These are phyloP conservation scores for Schwanniomyces pseudopolymorphus DNA, from an alignment of 805 yeast species.

Conservation along the genomic window DNA sequence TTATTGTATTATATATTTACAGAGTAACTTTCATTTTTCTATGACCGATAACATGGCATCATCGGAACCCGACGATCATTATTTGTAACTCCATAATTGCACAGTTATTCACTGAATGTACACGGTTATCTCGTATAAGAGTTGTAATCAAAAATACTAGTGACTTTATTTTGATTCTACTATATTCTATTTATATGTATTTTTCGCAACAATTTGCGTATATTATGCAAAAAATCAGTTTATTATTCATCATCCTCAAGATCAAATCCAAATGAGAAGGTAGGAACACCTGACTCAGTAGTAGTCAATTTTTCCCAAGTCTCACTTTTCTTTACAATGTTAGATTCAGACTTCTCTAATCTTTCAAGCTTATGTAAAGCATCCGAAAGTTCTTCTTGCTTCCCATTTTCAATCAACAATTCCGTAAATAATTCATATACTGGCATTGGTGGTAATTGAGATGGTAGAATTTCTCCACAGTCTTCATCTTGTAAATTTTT, in stretches of 20 bases:
- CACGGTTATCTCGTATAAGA: too few species aligned
- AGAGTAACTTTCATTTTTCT: too few species aligned
- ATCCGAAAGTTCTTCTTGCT: slow-evolving; percentile 27
- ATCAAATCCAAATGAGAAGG: slow-evolving; percentile 34
- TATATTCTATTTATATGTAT: neutral
- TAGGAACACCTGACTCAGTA: slow-evolving; percentile 1
- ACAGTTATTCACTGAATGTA: too few species aligned
- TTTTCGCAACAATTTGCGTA: neutral
- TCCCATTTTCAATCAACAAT: slow-evolving; percentile 43
- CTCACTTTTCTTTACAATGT: slow-evolving; percentile 40
- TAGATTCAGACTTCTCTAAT: slow-evolving; percentile 28
- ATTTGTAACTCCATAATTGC: too few species aligned
- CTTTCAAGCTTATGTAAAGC: slow-evolving; percentile 30
- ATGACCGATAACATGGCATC: too few species aligned
- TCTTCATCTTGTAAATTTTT: slow-evolving; percentile 50
- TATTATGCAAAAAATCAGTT: neutral
- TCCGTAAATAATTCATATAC: slow-evolving; percentile 60
- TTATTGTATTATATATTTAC: too few species aligned
- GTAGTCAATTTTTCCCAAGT: slow-evolving; percentile 51
- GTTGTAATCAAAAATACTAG: too few species aligned
- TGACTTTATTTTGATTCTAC: too few species aligned
- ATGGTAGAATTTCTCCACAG: slow-evolving; percentile 53
- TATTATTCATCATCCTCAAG: slow-evolving; percentile 23
- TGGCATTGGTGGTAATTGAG: slow-evolving; percentile 47
- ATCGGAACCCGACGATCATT: too few species aligned